Evolutionary conservation across 1,284 basidiomycete species (phyloP).

Genomic region (Chalciporus piperatoides): DNA sequence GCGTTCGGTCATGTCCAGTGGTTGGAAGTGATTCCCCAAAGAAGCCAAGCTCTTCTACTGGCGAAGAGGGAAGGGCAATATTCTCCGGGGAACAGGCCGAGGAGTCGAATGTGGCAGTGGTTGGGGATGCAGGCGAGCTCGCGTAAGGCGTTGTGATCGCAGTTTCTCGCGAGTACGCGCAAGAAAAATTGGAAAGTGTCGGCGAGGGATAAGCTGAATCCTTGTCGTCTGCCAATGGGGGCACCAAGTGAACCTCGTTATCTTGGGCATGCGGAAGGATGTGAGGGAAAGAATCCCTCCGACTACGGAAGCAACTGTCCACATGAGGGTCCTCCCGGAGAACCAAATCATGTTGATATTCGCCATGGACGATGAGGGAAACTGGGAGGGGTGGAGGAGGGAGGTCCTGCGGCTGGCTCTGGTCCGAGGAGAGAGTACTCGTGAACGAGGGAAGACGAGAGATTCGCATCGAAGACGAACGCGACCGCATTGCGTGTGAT

Average conservation of each 20-base stretch:
- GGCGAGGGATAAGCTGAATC: conserved; percentile 29
- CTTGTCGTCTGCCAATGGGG: conserved; percentile 21
- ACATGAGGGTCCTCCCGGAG: conserved; percentile 16
- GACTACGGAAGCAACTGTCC: conserved; percentile 6
- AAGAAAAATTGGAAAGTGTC: conserved; percentile 30
- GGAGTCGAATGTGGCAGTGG: conserved; percentile 17
- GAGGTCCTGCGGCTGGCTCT: conserved; percentile 29
- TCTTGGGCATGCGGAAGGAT: conserved; percentile 11
- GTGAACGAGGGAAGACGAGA: conserved; percentile 34
- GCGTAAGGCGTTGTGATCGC: conserved; percentile 23
- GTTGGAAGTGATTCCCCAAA: not conserved
- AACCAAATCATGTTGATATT: conserved; percentile 28
- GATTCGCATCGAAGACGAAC: conserved; percentile 31
- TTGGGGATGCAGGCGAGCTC: conserved; percentile 24
- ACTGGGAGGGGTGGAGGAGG: conserved; percentile 28
- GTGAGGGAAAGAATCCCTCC: conserved; percentile 11
- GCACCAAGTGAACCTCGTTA: conserved; percentile 18
- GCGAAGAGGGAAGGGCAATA: conserved; percentile 25
- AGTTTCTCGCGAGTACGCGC: conserved; percentile 23
- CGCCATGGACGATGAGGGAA: conserved; percentile 31
- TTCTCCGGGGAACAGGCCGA: conserved; percentile 22
- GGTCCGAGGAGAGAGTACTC: conserved; percentile 33
- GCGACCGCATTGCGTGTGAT: conserved; percentile 29
- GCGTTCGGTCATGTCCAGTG: not conserved
- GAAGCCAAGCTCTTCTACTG: conserved; percentile 13